Evolutionary conservation across 2,329 filamentous ascomycete genomes (phyloP).

Genomic region (Fusarium devonianum): DNA sequence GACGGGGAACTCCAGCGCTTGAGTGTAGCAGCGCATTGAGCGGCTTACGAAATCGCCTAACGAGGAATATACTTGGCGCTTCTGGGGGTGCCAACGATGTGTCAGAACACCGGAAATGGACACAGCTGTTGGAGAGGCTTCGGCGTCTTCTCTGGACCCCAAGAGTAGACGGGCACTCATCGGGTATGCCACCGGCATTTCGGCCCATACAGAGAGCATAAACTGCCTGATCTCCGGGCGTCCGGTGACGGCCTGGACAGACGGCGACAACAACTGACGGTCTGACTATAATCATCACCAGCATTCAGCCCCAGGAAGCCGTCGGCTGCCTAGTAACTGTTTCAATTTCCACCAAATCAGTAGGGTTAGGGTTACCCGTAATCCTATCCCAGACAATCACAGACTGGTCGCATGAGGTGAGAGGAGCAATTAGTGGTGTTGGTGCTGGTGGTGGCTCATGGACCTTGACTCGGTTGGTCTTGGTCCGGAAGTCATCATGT

Average conservation of each 20-base stretch:
- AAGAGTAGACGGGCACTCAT: constrained; percentile 2
- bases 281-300: constrained; percentile 2
- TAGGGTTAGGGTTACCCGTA: neutral
- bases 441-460: constrained; percentile 37
- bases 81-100: constrained; percentile 6
- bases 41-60: constrained; percentile 1
- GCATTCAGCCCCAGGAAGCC: neutral
- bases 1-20: constrained; percentile 27
- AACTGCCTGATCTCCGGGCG: constrained; percentile 25
- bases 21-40: constrained; percentile 4
- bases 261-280: neutral
- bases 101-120: constrained; percentile 3
- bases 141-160: constrained; percentile 6
- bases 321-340: neutral
- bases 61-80: constrained; percentile 20
- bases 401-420: constrained; percentile 10
- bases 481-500: constrained; percentile 37
- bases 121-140: constrained; percentile 10
- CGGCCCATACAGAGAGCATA: neutral
- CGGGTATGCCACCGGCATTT: constrained; percentile 8
- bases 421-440: constrained; percentile 16
- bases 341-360: neutral
- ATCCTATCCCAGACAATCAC: constrained; percentile 22
- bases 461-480: constrained; percentile 39
- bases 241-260: constrained; percentile 16